Evolutionary conservation across 169 alveolate species (phyloP), one percentile per base, ranked within the genome.

Genomic region (Cystoisospora suis): DNA sequence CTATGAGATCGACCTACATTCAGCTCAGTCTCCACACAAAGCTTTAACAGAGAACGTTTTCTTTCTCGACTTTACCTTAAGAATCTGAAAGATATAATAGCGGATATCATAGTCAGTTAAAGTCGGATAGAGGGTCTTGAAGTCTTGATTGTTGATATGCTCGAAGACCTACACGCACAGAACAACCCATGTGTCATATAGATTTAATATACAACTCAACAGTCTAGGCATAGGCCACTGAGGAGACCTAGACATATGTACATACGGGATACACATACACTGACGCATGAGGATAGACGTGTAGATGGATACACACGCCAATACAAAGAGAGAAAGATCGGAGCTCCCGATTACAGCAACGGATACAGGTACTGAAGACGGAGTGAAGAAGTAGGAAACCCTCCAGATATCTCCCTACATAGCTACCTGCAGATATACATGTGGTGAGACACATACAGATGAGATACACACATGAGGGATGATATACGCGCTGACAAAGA

Each of bases 71-170:
- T 90, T 40, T 90, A 92, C 95, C 96, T 93, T 93, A 47, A 96
- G 95, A 69, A 98, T 95, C 96, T 98, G 99, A 94, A 94, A 98
- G 75, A 98, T 97, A 94, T 98, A 98, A 95, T 95, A 98, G 90
- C 99, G 97, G 56, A 99, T 98, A 91, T 99, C 99, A 75, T 94
- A 90, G 91, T 98, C 98, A 17, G 97, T 95, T 86, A 99, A 96
- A 70, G 97, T 97, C 12, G 99, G 99, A 87, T 98, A 98, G 77
- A 98, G 89, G 32, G 96, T 95, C 94, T 97, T 97, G 95, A 97
- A 98, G 53, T 93, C 95, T 27, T 87, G 91, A 70, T 93, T 93
- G 91, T 93, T 90, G 86, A 93, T 75, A 91, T 93, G 75, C 56
- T 90, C 93, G n/a, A 90, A 90, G n/a, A 90, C 87, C 92, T 88